Evolutionary conservation across 176 grass and related monocot species (phyloP), one percentile per base, ranked within the genome.

Genomic region (Phoenix dactylifera): DNA sequence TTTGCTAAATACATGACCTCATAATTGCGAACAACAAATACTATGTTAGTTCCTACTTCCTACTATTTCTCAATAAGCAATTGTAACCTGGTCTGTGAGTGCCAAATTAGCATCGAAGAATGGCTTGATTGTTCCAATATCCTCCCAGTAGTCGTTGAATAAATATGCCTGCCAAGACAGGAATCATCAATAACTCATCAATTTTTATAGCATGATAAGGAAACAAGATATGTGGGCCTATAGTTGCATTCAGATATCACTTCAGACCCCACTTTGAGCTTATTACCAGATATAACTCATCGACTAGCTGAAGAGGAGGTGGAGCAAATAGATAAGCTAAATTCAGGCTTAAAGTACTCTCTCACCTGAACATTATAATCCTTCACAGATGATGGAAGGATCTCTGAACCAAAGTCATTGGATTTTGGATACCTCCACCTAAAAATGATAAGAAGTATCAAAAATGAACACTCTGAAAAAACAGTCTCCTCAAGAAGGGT

Each of bases 61-160:
- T 44, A 44, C 35, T 44, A 44, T 44, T 44, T 16, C 16, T 59
- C 57, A 28, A 25, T 15, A 39, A n/a, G 16, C 17, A 54, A 15
- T 50, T 26, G 15, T 2, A 54, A 88, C 84, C 84, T 98, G 73
- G 16, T 81, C 77, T 15, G 84, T 85, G 57, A 94, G 77, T 52
- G 89, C 76, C 80, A 94, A 73, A 67, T 94, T 94, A 26, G 89
- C 84, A 30, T 94, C 59, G 3, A 88, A 94, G 69, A 94, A 94
- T 52, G 89, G 85, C 66, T 59, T 87, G 49, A 94, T 82, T 55
- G 80, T 94, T 59, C 89, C 89, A 62, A 94, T 78, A 6, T 94
- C 89, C 51, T 94, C 89, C 84, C 89, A 94, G 39, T 94, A 94
- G 18, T 60, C 77, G 18, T 71, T 73, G 55, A 94, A 94, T 44